Conservation (phyloP, 345 rosid genomes). For the Gossypium thurberi region DNA sequence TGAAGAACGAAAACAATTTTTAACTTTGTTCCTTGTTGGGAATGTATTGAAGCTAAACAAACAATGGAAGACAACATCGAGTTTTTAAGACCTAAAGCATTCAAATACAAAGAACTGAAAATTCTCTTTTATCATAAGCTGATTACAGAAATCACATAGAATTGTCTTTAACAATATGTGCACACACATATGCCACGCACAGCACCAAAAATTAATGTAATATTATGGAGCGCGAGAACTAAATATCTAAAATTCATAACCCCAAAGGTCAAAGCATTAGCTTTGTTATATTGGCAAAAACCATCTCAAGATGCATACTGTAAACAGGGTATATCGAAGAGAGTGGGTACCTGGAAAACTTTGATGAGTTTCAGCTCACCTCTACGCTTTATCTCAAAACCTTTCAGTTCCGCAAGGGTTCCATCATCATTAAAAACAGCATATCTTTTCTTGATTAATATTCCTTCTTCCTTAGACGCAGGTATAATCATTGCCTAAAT, state of each 20-base stretch:
- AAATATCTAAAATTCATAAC: neutral
- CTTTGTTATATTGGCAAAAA: neutral
- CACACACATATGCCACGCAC: neutral
- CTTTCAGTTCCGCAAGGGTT: slow-evolving; percentile 96
- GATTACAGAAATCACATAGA: neutral
- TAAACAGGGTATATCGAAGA: neutral
- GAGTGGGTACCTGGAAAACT: slow-evolving; percentile 76
- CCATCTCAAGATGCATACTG: neutral
- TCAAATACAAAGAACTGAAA: slow-evolving; percentile 5
- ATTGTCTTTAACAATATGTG: neutral
- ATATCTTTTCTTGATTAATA: slow-evolving; percentile 90
- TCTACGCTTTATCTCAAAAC: slow-evolving; percentile 98
- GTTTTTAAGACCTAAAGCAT: neutral
- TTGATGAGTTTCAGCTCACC: slow-evolving; percentile 98
- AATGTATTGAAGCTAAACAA: neutral
- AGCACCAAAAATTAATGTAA: neutral
- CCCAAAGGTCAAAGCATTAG: neutral
- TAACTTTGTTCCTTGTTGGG: neutral
- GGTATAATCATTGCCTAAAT: slow-evolving; percentile 95
- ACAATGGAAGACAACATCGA: neutral
- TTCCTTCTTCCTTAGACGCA: slow-evolving; percentile 98
- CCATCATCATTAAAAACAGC: slow-evolving; percentile 99
- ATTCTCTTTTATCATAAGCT: neutral
- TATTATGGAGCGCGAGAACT: neutral
- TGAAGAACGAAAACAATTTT: neutral